Evolutionary conservation across 805 yeast species (phyloP), one percentile per base, ranked within the genome.

Genomic region (Candida anglica): DNA sequence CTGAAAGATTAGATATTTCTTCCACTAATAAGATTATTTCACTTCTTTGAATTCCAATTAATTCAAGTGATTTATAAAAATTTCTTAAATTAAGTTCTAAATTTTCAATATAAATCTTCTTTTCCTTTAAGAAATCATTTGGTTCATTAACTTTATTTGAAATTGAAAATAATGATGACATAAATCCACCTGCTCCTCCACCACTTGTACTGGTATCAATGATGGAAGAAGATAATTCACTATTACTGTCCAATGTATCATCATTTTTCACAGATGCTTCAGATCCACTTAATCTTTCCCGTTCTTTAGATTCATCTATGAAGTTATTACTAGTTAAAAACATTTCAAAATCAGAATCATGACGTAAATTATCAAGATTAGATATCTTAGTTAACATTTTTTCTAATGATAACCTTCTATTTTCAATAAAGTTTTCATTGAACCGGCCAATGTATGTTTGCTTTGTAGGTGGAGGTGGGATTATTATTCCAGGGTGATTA

Each of bases 391-490:
- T 61, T 39, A 93, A 69, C 98, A 93, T 93, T 46, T 71, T 78
- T 52, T 91, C 96, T 51, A 93, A 68, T 4, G 91, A 86, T 16
- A 81, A 66, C 37, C 97, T 69, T 57, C 98, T 75, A 43, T 78
- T 78, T 56, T 93, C 97, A 33, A 93, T 79, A 47, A 93, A 89
- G 47, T 81, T 88, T 45, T 86, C 86, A 47, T 87, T 87, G 59
- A 93, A 88, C 41, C 96, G 73, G 4, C 98, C 97, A 36, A 89
- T 81, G 6, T 84, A 83, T 42, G 94, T 96, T 56, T 93, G 95
- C 39, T 86, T 95, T 0, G 97, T 89, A 3, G 98, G 97, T 1
- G 98, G 96, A 2, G 72, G 72, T 1, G 98, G 98, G 16, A 93
- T 79, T 23, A 93, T 80, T 38, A 73, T 70, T 1, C 98, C 98